Percentiles rank a stretch among this genome's conserved stretches.
Evolutionary conservation across 2,329 filamentous ascomycete species (phyloP).

Genomic region (Calonectria pauciramosa): DNA sequence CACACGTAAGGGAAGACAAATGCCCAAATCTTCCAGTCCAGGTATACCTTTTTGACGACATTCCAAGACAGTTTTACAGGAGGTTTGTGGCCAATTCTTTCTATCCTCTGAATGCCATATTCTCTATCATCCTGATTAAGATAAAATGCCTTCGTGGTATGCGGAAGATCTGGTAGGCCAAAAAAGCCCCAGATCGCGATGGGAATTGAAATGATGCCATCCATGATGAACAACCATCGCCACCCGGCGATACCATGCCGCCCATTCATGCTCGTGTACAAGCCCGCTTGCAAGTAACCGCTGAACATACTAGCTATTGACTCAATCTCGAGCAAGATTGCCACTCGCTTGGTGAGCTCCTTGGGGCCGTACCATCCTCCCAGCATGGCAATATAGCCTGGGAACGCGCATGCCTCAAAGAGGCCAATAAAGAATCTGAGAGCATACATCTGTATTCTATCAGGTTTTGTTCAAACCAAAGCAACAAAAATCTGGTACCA

Average conservation of each 20-base stretch:
- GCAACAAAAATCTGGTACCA: too few relatives aligned
- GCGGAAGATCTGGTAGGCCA: conserved; percentile 30
- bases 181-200: conserved; percentile 36
- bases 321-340: conserved; percentile 38
- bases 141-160: conserved; percentile 26
- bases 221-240: conserved; percentile 57
- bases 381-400: conserved; percentile 44
- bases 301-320: conserved; percentile 46
- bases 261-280: conserved; percentile 52
- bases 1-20: conserved; percentile 8
- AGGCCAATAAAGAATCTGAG: conserved; percentile 50
- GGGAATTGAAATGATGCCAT: conserved; percentile 39
- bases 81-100: not conserved
- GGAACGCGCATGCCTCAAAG: conserved; percentile 46
- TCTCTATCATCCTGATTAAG: conserved; percentile 13
- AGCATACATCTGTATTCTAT: conserved; percentile 38
- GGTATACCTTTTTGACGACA: not conserved
- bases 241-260: conserved; percentile 26
- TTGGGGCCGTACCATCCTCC: conserved; percentile 49
- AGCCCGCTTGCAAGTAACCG: conserved; percentile 53
- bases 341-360: conserved; percentile 47
- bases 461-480: not conserved
- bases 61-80: conserved; percentile 18
- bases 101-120: conserved; percentile 4
- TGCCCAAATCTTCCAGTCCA: conserved; percentile 5